Conservation (phyloP, 148 eudicot genomes). For the Amaranthus palmeri region DNA sequence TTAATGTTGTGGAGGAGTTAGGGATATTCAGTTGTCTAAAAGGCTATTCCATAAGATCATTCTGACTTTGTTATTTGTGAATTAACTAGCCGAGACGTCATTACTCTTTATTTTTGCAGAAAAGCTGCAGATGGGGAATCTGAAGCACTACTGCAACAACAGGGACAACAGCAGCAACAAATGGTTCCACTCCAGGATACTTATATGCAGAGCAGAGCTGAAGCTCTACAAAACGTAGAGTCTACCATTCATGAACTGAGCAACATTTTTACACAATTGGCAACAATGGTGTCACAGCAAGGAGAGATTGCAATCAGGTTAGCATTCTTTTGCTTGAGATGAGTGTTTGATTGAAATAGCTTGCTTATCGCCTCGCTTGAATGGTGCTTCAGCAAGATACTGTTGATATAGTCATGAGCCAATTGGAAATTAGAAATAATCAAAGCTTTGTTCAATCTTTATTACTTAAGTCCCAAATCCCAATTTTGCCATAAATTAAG, state of each 20-base stretch:
- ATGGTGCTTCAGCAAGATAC: not conserved
- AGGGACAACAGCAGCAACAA: slow-evolving; percentile 60
- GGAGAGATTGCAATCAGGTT: slow-evolving; percentile 85
- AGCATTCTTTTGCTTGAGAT: slow-evolving; percentile 5
- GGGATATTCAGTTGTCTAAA: not conserved
- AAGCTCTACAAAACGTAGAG: slow-evolving; percentile 78
- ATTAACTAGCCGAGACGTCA: not conserved
- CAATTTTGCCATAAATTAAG: too few species aligned
- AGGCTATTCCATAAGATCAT: not conserved
- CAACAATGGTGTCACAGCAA: slow-evolving; percentile 81
- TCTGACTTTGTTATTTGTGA: not conserved
- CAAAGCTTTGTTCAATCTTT: too few species aligned
- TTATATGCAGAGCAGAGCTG: slow-evolving; percentile 87
- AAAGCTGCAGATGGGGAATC: slow-evolving; percentile 59
- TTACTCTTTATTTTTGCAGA: slow-evolving; percentile 28
- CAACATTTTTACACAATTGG: slow-evolving; percentile 69
- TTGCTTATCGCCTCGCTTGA: not conserved
- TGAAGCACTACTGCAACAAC: slow-evolving; percentile 70
- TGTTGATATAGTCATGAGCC: too few species aligned
- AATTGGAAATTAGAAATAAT: too few species aligned
- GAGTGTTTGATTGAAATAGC: not conserved
- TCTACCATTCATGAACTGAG: slow-evolving; percentile 81
- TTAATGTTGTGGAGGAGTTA: not conserved
- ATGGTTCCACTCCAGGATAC: slow-evolving; percentile 74
- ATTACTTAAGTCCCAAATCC: too few species aligned